Evolutionary conservation across 148 eudicot species (phyloP).

Genomic region (Vaccinium myrtillus): DNA sequence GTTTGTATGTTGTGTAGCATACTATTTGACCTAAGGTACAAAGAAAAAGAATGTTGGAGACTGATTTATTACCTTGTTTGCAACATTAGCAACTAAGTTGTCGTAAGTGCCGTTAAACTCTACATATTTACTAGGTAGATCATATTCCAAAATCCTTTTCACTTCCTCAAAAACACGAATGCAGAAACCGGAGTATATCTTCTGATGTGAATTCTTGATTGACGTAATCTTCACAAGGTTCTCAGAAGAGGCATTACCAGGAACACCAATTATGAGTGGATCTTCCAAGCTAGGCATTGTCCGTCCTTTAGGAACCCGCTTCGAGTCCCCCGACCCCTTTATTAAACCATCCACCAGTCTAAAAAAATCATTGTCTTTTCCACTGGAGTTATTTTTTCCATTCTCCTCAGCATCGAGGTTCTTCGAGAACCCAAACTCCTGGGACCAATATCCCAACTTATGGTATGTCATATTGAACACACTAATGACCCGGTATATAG

Average conservation of each 20-base stretch:
- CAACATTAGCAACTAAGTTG: constrained; percentile 11
- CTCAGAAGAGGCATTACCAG: neutral
- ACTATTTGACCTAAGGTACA: neutral
- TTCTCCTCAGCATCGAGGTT: neutral
- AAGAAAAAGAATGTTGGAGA: neutral
- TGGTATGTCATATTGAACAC: neutral
- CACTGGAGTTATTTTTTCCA: neutral
- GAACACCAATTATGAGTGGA: constrained; percentile 14
- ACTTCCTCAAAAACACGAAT: constrained; percentile 7
- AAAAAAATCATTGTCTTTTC: neutral
- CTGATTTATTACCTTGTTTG: constrained; percentile 11
- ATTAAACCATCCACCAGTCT: neutral
- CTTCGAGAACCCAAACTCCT: neutral
- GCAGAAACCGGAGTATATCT: constrained; percentile 6
- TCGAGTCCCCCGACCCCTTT: neutral
- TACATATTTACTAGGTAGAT: neutral
- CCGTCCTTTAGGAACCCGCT: neutral
- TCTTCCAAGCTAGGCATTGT: neutral
- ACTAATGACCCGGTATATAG: neutral
- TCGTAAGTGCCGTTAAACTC: constrained; percentile 13
- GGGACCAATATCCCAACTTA: neutral
- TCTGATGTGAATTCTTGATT: neutral
- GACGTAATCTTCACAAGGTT: neutral
- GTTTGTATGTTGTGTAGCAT: neutral
- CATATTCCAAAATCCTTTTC: neutral